Base-by-base conservation (phyloP, 2,329 filamentous ascomycete genomes). In the Pleoardoris graminearum region DNA sequence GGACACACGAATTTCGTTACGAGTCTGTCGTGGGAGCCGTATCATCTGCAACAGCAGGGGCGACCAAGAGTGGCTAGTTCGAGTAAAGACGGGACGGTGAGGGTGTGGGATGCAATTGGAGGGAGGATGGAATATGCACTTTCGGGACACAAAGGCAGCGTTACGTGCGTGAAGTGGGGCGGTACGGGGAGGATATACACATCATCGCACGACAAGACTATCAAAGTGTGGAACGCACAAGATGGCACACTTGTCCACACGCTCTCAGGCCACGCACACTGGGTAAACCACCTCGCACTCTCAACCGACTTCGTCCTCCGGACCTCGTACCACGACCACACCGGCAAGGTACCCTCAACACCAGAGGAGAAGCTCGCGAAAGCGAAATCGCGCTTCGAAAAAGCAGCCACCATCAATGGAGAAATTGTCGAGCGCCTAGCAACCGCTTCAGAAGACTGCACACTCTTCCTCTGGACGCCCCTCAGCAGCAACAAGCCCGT, bases 381-480 rank as follows among this genome's bases (percentile, higher is more conserved):
- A 70, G 92, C 94, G 0, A 88, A 86, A 71, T 83, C 88, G 62
- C 84, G 91, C 22, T 97, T 96, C 68, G 86, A 94, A 63, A 90
- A 91, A 69, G 91, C 91, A 1, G 90, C 91, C 4, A 89, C 81
- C 2, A 81, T 91, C 23, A 84, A 87, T 58, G 89, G 89, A 22
- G 85, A 87, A 66, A 80, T 96, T 19, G 85, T 89, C 1, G 94
- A 99, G 77, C 84, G 90, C 23, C 77, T 97, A 3, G 89, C 96
- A 2, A 95, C 91, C 7, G 94, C 93, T 2, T 93, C 88, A 60
- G 94, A 97, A 69, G 94, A 99, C 73, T 96, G 92, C 72, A 96
- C 92, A 5, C 93, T 99, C 83, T 96, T 91, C 70, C 82, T 99
- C 7, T 99, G 93, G 93, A 90, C 95, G 54, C 92, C 92, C 0